Evolutionary conservation across 208 protist species (phyloP).

Genomic region (Crithidia acanthocephali): DNA sequence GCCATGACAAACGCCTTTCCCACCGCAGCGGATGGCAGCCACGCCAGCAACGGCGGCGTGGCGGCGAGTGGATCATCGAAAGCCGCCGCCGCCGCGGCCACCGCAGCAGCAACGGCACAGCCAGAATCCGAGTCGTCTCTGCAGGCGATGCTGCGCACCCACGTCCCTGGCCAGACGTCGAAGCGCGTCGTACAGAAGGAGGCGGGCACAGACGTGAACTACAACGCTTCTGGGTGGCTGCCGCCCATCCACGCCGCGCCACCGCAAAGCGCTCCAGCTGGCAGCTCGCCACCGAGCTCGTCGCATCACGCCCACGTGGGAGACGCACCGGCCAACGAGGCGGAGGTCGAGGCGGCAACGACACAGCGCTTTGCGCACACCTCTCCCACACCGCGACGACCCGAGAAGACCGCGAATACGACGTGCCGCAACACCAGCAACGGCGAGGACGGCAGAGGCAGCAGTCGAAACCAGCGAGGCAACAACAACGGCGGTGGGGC

Average conservation of each 20-base stretch:
- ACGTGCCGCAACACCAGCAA: background rate
- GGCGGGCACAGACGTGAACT: background rate
- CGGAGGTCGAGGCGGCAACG: background rate
- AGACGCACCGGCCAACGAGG: background rate
- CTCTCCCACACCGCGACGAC: slow-evolving; percentile 4
- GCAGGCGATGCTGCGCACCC: slow-evolving; percentile 29
- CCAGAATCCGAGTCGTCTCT: background rate
- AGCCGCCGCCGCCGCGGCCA: background rate
- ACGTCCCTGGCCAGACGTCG: slow-evolving; percentile 23
- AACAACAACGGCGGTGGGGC: background rate
- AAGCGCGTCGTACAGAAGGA: slow-evolving; percentile 1
- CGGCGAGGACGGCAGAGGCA: background rate
- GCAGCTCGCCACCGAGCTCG: background rate
- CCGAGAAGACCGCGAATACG: slow-evolving; percentile 14
- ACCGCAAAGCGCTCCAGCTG: background rate
- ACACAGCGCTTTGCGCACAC: slow-evolving; percentile 10
- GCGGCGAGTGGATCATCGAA: background rate
- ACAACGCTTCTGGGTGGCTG: slow-evolving; percentile 3
- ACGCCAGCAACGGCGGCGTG: slow-evolving; percentile 23
- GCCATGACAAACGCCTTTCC: slow-evolving; percentile 38
- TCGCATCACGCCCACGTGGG: background rate
- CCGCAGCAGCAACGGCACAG: background rate
- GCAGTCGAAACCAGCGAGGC: background rate
- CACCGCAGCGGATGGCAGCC: slow-evolving; percentile 53
- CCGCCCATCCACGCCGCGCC: slow-evolving; percentile 10